Base-by-base conservation (phyloP, 495 filamentous ascomycete genomes). In the Rostrohypoxylon terebratum region DNA sequence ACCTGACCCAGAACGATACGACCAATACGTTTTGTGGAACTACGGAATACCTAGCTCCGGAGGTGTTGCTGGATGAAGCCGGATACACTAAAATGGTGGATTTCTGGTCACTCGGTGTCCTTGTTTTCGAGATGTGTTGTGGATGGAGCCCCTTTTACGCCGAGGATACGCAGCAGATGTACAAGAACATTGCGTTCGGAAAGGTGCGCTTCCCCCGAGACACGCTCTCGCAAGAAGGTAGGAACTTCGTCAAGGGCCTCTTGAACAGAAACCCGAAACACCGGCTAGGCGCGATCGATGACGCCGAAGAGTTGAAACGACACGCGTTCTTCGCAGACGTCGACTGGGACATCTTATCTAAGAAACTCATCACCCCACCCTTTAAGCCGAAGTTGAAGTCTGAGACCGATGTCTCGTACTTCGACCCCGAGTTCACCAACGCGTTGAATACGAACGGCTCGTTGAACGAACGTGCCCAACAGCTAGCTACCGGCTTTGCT, bases 51-150 rank as follows among this genome's bases (percentile, higher is more conserved):
- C 86, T 99, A 14, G 96, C 96, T 1, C 96, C 96, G 0, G 96
- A 99, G 76, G 96, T 99, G 1, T 85, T 99, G 44, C 84, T 98
- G 14, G 96, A 99, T 76, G 96, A 98, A 78, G 90, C 92, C 71
- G 96, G 96, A n/a, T 99, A 99, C 77, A 98, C 96, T 13, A 99
- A 98, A 82, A 98, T 99, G 96, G 96, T 99, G 3, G 96, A 99
- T 80, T 99, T 99, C 81, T 99, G 96, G 96, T 98, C 96, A 5
- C 86, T 99, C 44, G 96, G 96, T 51, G 96, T 99, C 13, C 87
- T 99, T 21, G 96, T 99, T 9, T 99, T 99, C 78, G 96, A 99
- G 81, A 99, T 99, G 96, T 98, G 95, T 81, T 99, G 96, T 76
- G 96, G 96, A 2, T 99, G 96, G 96, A 97, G 93, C 74, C 96